Evolutionary conservation across 176 grass and related monocot species (phyloP).

Genomic region (Elymus sibiricus): DNA sequence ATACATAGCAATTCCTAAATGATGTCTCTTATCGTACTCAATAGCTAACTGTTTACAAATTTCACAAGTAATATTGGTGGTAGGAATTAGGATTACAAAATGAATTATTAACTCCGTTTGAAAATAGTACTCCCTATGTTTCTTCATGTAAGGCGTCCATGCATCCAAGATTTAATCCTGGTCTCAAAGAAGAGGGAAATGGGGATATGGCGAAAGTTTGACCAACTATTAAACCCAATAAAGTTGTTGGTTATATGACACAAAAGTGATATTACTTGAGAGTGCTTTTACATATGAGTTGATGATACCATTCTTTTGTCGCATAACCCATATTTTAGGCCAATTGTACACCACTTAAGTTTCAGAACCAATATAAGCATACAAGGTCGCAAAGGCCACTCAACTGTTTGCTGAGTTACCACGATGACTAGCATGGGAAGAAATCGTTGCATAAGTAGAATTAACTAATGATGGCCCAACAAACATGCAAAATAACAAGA

Average conservation of each 20-base stretch:
- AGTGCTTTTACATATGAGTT: neutral
- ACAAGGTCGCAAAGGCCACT: neutral
- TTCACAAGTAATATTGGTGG: neutral
- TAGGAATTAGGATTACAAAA: constrained; percentile 18
- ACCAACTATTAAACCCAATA: neutral
- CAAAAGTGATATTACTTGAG: neutral
- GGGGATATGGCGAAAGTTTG: too few species aligned
- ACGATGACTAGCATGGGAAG: neutral
- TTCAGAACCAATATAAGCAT: neutral
- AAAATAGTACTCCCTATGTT: neutral
- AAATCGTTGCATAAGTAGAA: neutral
- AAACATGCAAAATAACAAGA: neutral
- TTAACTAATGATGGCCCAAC: neutral
- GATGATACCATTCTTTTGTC: neutral
- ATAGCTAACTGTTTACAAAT: neutral
- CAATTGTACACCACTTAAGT: neutral
- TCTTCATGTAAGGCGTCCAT: neutral
- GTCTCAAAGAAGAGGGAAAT: too few species aligned
- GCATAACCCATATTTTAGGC: neutral
- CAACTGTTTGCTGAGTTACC: neutral
- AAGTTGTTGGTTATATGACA: neutral
- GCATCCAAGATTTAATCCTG: constrained; percentile 4
- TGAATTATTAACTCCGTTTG: neutral
- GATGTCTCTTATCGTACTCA: neutral
- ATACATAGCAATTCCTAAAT: neutral